phyloP scores from a whole-genome alignment of 2,329 filamentous ascomycete species.

The Epicoccum sorghinum region DNA sequence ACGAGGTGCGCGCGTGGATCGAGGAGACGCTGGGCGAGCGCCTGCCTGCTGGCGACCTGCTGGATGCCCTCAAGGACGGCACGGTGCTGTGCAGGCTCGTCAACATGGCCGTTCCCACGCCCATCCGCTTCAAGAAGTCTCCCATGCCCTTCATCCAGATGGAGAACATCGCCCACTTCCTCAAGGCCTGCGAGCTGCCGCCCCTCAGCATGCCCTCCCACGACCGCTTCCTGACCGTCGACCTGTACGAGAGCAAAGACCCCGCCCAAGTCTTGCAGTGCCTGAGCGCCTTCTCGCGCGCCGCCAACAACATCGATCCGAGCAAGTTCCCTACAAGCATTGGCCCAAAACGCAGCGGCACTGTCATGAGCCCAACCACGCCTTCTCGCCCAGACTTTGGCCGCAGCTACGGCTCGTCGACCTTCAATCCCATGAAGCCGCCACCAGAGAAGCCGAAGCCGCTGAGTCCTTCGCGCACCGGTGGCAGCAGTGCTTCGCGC shows the following conservation, averaged over 20 bases:
- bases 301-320: constrained; percentile 77
- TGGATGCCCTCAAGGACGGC: constrained; percentile 88
- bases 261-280: constrained; percentile 96
- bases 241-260: constrained; percentile 94
- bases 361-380: constrained; percentile 31
- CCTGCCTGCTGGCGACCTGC: constrained; percentile 74
- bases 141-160: constrained; percentile 98
- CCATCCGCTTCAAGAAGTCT: constrained; percentile 88
- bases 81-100: constrained; percentile 90
- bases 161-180: constrained; percentile 98
- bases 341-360: constrained; percentile 68
- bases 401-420: constrained; percentile 50
- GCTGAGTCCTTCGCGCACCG: constrained; percentile 55
- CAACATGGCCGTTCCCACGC: constrained; percentile 77
- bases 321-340: constrained; percentile 75
- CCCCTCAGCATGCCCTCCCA: constrained; percentile 89
- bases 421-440: constrained; percentile 52
- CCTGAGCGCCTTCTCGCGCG: constrained; percentile 86
- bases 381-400: constrained; percentile 35
- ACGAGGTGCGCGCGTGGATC: constrained; percentile 85
- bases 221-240: constrained; percentile 95
- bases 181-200: constrained; percentile 82
- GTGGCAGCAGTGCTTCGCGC: constrained; percentile 64
- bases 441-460: constrained; percentile 35
- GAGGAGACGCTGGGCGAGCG: constrained; percentile 78